Conservation (phyloP, 148 eudicot species). For the Arbutus unedo region DNA sequence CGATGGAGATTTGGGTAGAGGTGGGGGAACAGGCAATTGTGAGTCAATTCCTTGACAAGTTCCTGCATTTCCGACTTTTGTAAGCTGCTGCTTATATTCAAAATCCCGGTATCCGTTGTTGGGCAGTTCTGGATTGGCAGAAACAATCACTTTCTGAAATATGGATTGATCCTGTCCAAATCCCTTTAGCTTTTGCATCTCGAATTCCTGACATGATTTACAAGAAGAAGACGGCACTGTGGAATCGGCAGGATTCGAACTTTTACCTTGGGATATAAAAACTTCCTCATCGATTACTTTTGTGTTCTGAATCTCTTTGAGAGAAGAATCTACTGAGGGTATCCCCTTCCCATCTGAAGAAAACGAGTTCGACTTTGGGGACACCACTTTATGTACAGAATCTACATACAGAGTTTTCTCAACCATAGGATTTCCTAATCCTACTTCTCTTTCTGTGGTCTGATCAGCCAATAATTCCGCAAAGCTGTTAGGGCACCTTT, state of each 20-base stretch:
- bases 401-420: constrained; percentile 70
- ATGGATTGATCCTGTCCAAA: constrained; percentile 17
- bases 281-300: constrained; percentile 19
- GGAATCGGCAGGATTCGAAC: constrained; percentile 18
- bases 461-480: constrained; percentile 29
- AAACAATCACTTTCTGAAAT: neutral
- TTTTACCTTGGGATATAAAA: neutral
- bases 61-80: constrained; percentile 24
- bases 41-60: constrained; percentile 9
- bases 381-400: constrained; percentile 39
- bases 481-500: constrained; percentile 20
- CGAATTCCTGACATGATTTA: constrained; percentile 15
- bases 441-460: constrained; percentile 20
- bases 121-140: constrained; percentile 16
- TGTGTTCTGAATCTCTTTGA: constrained; percentile 29
- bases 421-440: constrained; percentile 19
- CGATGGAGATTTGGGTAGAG: constrained; percentile 76
- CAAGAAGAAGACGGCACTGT: constrained; percentile 14
- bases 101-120: constrained; percentile 7
- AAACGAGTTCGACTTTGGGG: constrained; percentile 19
- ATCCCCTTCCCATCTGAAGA: neutral
- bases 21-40: constrained; percentile 43
- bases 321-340: constrained; percentile 32
- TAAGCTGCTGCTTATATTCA: constrained; percentile 17
- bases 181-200: constrained; percentile 14